Evolutionary conservation across 208 protist species (phyloP).

Genomic region (Trypanosoma avium): DNA sequence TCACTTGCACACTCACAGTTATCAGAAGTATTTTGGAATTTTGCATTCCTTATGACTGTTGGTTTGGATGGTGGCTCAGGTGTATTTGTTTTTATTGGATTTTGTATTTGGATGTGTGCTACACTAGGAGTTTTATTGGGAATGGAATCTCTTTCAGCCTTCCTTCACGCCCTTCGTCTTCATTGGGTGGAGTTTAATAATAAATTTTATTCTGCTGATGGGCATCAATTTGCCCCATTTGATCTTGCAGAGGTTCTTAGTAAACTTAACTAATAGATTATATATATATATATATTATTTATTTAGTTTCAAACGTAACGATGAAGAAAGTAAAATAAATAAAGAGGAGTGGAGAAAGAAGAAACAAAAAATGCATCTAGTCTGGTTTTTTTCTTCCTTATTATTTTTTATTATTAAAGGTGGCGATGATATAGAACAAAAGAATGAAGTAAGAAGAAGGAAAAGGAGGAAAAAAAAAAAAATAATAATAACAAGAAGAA

Average conservation of each 20-base stretch:
- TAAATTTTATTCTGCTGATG: constrained; percentile 97
- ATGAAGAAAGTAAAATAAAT: constrained; percentile 2
- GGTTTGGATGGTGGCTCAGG: constrained; percentile 57
- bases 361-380: constrained; percentile 4
- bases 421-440: neutral
- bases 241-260: constrained; percentile 69
- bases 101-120: constrained; percentile 92
- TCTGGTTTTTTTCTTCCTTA: constrained; percentile 1
- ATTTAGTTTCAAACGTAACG: neutral
- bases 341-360: constrained; percentile 1
- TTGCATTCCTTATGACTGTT: constrained; percentile 71
- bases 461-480: constrained; percentile 4
- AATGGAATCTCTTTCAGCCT: constrained; percentile 99
- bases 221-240: constrained; percentile 91
- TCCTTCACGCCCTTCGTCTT: constrained; percentile 98
- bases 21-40: constrained; percentile 92
- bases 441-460: no score
- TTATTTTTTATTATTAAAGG: neutral
- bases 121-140: constrained; percentile 97
- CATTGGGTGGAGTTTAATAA: constrained; percentile 98
- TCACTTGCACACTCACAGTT: constrained; percentile 98
- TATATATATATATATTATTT: neutral
- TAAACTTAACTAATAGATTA: constrained; percentile 18
- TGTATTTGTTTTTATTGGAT: constrained; percentile 90
- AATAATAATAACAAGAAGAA: neutral